Evolutionary conservation across 2,329 filamentous ascomycete species (phyloP).

Genomic region (Monilinia aucupariae): DNA sequence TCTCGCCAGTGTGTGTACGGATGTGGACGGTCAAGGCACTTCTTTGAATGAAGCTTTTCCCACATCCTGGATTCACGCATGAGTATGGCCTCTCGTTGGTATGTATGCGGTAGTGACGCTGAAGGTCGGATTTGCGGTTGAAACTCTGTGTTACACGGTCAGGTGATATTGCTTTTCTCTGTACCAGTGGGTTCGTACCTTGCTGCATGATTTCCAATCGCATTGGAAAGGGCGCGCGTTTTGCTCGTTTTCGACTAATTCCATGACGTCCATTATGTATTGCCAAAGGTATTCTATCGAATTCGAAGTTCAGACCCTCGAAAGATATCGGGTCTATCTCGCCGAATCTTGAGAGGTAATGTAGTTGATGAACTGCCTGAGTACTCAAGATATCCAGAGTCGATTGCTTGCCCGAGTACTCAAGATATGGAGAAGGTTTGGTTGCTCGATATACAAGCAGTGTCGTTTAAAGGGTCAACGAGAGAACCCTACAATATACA

Average conservation of each 20-base stretch:
- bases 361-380: not conserved
- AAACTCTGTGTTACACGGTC: conserved; percentile 49
- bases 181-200: conserved; percentile 42
- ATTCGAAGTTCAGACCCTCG: conserved; percentile 6
- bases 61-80: conserved; percentile 55
- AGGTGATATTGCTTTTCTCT: conserved; percentile 7
- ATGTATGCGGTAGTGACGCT: conserved; percentile 66
- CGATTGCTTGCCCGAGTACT: not conserved
- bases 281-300: not conserved
- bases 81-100: conserved; percentile 65
- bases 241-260: conserved; percentile 59
- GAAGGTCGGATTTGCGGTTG: conserved; percentile 66
- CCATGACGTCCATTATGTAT: conserved; percentile 54
- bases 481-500: conserved; percentile 15
- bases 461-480: not conserved
- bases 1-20: conserved; percentile 66
- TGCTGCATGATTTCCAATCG: conserved; percentile 57
- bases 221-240: conserved; percentile 58
- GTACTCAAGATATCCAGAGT: not conserved
- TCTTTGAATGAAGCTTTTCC: conserved; percentile 66
- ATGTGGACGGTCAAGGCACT: conserved; percentile 67
- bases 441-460: not conserved
- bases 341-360: not conserved
- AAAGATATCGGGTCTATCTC: not conserved
- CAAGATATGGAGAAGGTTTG: not conserved